These are phyloP conservation scores for Xylogone sp. DNA, from an alignment of 2,329 filamentous ascomycete species.

Conservation along the genomic window DNA sequence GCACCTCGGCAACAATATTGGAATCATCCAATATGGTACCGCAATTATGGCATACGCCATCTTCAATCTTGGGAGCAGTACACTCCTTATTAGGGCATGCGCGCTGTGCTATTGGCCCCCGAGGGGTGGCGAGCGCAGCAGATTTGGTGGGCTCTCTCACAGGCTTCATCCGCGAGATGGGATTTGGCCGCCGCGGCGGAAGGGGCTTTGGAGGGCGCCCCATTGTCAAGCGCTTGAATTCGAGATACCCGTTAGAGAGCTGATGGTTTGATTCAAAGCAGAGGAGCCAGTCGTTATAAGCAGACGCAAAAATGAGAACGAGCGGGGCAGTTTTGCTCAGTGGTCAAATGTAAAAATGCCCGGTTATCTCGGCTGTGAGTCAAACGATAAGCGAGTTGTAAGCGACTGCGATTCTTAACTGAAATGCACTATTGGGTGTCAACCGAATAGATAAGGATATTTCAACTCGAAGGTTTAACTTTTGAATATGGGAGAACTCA, in stretches of 20 bases:
- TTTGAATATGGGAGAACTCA: no score
- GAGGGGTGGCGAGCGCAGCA: neutral
- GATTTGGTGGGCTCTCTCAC: slow-evolving; percentile 1
- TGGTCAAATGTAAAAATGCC: neutral
- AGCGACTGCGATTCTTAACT: neutral
- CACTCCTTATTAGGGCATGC: slow-evolving; percentile 57
- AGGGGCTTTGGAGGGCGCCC: slow-evolving; percentile 2
- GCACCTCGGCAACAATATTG: slow-evolving; percentile 88
- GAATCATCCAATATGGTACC: slow-evolving; percentile 80
- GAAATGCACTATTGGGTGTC: neutral
- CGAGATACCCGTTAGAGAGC: neutral
- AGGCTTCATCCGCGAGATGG: slow-evolving; percentile 4
- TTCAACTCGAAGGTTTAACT: no score
- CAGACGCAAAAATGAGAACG: neutral
- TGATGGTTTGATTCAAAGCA: neutral
- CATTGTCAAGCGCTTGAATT: neutral
- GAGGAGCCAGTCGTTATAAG: neutral
- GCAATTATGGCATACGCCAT: slow-evolving; percentile 75
- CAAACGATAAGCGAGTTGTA: neutral
- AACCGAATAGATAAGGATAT: neutral
- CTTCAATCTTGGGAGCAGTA: slow-evolving; percentile 56
- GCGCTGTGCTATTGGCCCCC: slow-evolving; percentile 1
- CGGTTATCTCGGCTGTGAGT: neutral
- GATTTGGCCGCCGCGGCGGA: slow-evolving; percentile 5
- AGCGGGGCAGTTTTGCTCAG: neutral